Conservation (phyloP, 345 rosid genomes). For the Corchorus olitorius region DNA sequence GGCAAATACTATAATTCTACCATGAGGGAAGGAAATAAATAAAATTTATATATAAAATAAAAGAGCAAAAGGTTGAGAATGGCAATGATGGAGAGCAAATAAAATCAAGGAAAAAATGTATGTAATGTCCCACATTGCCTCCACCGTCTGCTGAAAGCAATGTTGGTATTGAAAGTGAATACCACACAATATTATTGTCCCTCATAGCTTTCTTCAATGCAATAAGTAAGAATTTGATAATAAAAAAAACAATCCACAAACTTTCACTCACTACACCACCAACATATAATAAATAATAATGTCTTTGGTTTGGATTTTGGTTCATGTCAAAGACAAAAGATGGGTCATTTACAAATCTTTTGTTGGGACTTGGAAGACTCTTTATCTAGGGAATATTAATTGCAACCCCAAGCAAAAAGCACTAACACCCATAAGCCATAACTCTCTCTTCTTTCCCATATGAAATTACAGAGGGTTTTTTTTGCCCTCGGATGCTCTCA, state of each 20-base stretch:
- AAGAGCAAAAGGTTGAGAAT: background rate
- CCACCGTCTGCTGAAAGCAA: constrained; percentile 38
- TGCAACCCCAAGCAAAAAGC: constrained; percentile 14
- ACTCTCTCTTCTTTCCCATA: background rate
- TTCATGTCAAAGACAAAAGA: constrained; percentile 26
- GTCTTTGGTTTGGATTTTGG: constrained; percentile 15
- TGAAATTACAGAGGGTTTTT: background rate
- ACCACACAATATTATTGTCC: background rate
- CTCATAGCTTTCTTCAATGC: constrained; percentile 41
- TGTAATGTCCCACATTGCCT: constrained; percentile 23
- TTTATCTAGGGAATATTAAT: constrained; percentile 31
- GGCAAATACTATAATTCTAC: too few species aligned
- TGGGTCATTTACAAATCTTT: constrained; percentile 19
- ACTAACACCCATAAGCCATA: constrained; percentile 33
- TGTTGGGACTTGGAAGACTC: constrained; percentile 34
- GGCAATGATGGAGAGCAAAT: constrained; percentile 21
- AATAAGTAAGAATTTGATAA: constrained; percentile 42
- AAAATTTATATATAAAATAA: background rate
- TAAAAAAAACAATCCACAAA: background rate
- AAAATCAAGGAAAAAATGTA: constrained; percentile 11
- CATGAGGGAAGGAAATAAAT: background rate
- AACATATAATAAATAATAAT: constrained; percentile 20
- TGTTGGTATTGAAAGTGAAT: constrained; percentile 17
- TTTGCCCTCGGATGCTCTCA: background rate
- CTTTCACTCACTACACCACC: constrained; percentile 22